phyloP scores from a whole-genome alignment of 2,329 filamentous ascomycete species.

The Alternaria alternata region DNA sequence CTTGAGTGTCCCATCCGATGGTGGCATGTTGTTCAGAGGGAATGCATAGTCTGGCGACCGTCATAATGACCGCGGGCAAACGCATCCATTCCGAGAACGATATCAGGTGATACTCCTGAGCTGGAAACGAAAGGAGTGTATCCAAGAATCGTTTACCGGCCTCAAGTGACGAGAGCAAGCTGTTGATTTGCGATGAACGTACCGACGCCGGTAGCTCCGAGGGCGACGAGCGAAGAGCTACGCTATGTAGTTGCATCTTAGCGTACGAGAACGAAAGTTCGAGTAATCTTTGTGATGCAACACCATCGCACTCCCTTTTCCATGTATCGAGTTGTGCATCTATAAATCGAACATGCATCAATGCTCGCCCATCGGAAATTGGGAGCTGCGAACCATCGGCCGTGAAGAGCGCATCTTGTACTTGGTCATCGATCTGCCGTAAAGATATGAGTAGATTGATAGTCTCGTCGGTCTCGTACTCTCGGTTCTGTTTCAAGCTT shows the following conservation, averaged over 20 bases:
- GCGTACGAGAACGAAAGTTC: constrained; percentile 40
- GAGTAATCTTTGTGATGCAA: constrained; percentile 30
- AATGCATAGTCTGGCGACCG: constrained; percentile 40
- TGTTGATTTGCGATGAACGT: constrained; percentile 31
- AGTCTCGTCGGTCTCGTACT: constrained; percentile 38
- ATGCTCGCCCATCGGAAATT: constrained; percentile 38
- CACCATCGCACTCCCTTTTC: constrained; percentile 23
- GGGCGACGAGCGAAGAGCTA: constrained; percentile 31
- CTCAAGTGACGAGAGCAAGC: constrained; percentile 54
- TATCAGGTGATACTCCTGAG: constrained; percentile 56
- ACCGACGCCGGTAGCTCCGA: background rate
- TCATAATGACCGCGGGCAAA: constrained; percentile 42
- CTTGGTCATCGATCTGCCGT: constrained; percentile 45
- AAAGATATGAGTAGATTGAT: constrained; percentile 36
- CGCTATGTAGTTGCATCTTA: constrained; percentile 38
- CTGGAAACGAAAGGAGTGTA: constrained; percentile 73
- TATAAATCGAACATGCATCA: constrained; percentile 41
- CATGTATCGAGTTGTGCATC: constrained; percentile 39
- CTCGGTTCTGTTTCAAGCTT: constrained; percentile 25
- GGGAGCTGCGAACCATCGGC: constrained; percentile 29
- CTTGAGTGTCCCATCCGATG: constrained; percentile 42
- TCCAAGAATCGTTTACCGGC: constrained; percentile 75
- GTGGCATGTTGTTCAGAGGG: constrained; percentile 31
- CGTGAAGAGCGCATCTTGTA: constrained; percentile 40
- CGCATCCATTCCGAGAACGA: constrained; percentile 47